Evolutionary conservation across 306 rosid genomes (phyloP).

Genomic region (Prinsepia uniflora): DNA sequence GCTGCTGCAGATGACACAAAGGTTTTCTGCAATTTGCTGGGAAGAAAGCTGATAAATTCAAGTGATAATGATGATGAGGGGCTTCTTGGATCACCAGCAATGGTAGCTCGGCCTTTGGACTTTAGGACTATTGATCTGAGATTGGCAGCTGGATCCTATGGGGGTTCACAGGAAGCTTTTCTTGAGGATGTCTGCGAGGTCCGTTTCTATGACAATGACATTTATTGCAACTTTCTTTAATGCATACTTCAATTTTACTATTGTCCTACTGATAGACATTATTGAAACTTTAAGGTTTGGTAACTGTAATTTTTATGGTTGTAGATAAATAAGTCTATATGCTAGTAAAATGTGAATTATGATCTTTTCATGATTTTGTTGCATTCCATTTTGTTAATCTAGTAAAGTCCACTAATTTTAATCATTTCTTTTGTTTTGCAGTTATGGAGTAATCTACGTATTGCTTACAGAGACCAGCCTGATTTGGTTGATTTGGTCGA

Average conservation of each 20-base stretch:
- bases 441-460: slow-evolving; percentile 82
- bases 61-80: slow-evolving; percentile 99
- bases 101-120: slow-evolving; percentile 94
- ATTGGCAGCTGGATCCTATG: slow-evolving; percentile 86
- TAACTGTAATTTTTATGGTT: neutral
- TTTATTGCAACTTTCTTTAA: slow-evolving; percentile 7
- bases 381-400: neutral
- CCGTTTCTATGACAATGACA: slow-evolving; percentile 24
- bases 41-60: slow-evolving; percentile 72
- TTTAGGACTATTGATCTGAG: slow-evolving; percentile 93
- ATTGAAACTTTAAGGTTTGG: neutral
- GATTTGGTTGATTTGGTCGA: slow-evolving; percentile 88
- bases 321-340: neutral
- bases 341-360: neutral
- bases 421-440: slow-evolving; percentile 43
- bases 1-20: slow-evolving; percentile 85
- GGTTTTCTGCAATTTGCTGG: slow-evolving; percentile 93
- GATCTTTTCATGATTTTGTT: neutral
- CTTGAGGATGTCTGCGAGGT: slow-evolving; percentile 95
- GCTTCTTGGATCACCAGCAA: slow-evolving; percentile 89
- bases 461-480: slow-evolving; percentile 85
- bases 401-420: slow-evolving; percentile 21
- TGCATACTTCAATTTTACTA: neutral
- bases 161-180: slow-evolving; percentile 83
- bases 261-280: neutral